These are phyloP conservation scores for Pythium phragmiticola DNA, from an alignment of 352 stramenopile species.

Conservation along the genomic window DNA sequence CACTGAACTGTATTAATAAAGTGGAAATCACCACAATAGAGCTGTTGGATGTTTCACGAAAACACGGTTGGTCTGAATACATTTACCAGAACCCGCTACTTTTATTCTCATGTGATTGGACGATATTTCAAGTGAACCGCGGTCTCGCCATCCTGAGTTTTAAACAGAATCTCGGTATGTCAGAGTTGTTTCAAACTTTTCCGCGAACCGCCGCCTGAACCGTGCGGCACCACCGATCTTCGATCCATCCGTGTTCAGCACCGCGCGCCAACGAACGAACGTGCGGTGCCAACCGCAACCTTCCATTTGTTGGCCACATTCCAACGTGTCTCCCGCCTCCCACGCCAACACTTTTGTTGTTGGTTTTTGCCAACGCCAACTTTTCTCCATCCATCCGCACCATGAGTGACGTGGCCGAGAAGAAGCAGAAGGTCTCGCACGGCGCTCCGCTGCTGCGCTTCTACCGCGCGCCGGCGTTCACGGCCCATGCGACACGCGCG, in stretches of 20 bases:
- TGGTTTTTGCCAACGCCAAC: slow-evolving; percentile 1
- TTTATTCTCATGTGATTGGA: neutral
- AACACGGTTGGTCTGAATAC: neutral
- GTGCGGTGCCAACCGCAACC: neutral
- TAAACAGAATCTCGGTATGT: neutral
- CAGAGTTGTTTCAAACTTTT: slow-evolving; percentile 14
- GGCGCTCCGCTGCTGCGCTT: slow-evolving; percentile 57
- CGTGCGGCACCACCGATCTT: slow-evolving; percentile 27
- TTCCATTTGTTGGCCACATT: slow-evolving; percentile 17
- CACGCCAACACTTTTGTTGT: slow-evolving; percentile 11
- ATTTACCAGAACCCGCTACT: neutral
- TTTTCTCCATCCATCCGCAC: neutral
- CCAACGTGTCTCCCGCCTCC: slow-evolving; percentile 22
- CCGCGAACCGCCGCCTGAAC: slow-evolving; percentile 16
- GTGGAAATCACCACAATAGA: too few species aligned
- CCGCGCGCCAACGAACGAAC: slow-evolving; percentile 2
- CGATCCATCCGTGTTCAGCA: slow-evolving; percentile 18
- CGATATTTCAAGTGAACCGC: neutral
- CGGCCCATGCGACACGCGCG: slow-evolving; percentile 57
- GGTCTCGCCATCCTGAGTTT: neutral
- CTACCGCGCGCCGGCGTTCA: slow-evolving; percentile 77
- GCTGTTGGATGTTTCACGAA: neutral
- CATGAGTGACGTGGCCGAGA: slow-evolving; percentile 38
- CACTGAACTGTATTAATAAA: too few species aligned
- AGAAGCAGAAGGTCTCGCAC: slow-evolving; percentile 68